A percentile compares a stretch with the other conserved stretches of the same genome.
phyloP scores from a whole-genome alignment of 768 basidiomycete genomes.

The Kwoniella shandongensis region DNA sequence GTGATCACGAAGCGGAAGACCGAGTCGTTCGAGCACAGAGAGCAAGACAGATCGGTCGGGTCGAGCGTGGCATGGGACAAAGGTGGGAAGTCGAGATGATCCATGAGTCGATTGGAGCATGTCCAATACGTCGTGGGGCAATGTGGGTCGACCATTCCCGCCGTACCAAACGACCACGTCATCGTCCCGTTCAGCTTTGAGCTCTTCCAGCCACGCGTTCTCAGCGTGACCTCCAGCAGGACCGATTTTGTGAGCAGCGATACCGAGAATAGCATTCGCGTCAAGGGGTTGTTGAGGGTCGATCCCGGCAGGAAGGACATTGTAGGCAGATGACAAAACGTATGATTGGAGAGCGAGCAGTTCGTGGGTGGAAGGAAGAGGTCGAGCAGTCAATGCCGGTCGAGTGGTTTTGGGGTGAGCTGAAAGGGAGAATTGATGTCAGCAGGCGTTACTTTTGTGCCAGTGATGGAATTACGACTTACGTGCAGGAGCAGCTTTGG shows the following conservation, averaged over 20 bases:
- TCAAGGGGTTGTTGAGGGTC: constrained; percentile 41
- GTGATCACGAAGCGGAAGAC: constrained; percentile 14
- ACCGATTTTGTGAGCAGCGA: constrained; percentile 30
- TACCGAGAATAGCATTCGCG: constrained; percentile 36
- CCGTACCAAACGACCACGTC: constrained; percentile 50
- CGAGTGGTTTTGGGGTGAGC: constrained; percentile 17
- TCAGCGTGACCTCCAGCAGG: constrained; percentile 19
- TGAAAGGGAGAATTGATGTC: neutral
- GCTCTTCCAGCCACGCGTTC: constrained; percentile 35
- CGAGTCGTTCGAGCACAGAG: constrained; percentile 20
- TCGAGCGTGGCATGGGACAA: constrained; percentile 29
- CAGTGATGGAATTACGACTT: constrained; percentile 1
- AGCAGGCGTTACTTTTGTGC: neutral
- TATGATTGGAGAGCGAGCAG: constrained; percentile 53
- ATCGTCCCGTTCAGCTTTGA: constrained; percentile 39
- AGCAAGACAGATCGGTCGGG: constrained; percentile 17
- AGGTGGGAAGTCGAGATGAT: constrained; percentile 18
- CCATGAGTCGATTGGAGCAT: constrained; percentile 23
- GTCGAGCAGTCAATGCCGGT: constrained; percentile 18
- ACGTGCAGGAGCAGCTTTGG: constrained; percentile 20
- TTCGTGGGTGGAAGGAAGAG: constrained; percentile 43
- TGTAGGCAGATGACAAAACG: constrained; percentile 39
- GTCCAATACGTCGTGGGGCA: constrained; percentile 23
- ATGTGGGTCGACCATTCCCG: constrained; percentile 21
- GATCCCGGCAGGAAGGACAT: constrained; percentile 34